phyloP scores from a whole-genome alignment of 805 yeast genomes.

The Ogataea pini region DNA sequence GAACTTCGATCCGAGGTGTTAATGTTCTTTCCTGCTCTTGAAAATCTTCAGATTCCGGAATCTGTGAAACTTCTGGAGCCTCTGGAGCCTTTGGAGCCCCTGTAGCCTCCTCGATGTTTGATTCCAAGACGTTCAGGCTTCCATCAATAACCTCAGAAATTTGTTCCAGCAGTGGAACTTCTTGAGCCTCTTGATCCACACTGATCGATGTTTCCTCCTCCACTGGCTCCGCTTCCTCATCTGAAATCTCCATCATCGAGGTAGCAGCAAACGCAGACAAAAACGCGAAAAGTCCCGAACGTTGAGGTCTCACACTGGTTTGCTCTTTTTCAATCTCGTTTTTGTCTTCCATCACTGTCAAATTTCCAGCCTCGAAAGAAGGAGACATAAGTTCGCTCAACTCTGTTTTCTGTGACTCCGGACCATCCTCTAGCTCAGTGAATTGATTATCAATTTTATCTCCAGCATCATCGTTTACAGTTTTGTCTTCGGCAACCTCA shows the following conservation, averaged over 20 bases:
- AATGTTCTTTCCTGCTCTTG: not conserved
- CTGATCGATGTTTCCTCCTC: slow-evolving; percentile 1
- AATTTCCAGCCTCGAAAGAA: slow-evolving; percentile 1
- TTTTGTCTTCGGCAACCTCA: no score
- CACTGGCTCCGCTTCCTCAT: slow-evolving; percentile 4
- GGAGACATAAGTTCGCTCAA: slow-evolving; percentile 2
- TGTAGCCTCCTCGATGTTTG: not conserved
- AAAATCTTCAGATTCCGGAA: not conserved
- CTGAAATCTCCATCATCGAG: slow-evolving; percentile 2
- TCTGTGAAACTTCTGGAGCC: no score
- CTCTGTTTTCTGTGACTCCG: not conserved
- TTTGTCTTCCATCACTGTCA: not conserved
- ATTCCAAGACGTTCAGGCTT: no score
- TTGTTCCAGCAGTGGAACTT: no score
- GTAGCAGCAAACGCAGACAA: slow-evolving; percentile 5
- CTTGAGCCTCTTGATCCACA: not conserved
- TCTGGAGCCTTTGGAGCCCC: no score
- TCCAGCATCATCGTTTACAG: no score
- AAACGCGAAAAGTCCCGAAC: slow-evolving; percentile 1
- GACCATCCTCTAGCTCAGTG: no score
- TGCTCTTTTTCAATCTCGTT: not conserved
- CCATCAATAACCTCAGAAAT: no score
- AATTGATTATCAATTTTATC: no score
- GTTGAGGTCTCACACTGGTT: not conserved
- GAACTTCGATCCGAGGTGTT: slow-evolving; percentile 3